phyloP scores from a whole-genome alignment of 2,329 filamentous ascomycete species.

The Penicillium sp. region DNA sequence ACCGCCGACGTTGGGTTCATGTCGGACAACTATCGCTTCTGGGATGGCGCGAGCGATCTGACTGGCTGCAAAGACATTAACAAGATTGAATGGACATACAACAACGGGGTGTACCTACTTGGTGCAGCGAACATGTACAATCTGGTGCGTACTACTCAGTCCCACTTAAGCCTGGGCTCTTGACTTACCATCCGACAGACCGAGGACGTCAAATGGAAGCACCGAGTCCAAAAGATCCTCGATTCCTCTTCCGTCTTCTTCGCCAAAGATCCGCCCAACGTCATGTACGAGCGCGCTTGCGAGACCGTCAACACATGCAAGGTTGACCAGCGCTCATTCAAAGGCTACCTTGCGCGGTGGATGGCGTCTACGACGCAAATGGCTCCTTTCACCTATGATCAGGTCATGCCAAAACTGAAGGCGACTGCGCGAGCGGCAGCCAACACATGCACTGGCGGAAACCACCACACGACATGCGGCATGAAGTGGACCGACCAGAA shows the following conservation, averaged over 20 bases:
- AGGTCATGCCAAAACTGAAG: slow-evolving; percentile 49
- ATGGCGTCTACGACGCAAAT: slow-evolving; percentile 53
- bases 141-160: slow-evolving; percentile 30
- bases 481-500: slow-evolving; percentile 37
- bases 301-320: slow-evolving; percentile 53
- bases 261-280: slow-evolving; percentile 36
- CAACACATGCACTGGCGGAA: slow-evolving; percentile 47
- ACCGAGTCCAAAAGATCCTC: slow-evolving; percentile 49
- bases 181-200: slow-evolving; percentile 24
- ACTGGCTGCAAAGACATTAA: slow-evolving; percentile 49
- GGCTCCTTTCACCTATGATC: slow-evolving; percentile 50
- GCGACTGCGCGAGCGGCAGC: slow-evolving; percentile 52
- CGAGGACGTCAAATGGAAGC: slow-evolving; percentile 48
- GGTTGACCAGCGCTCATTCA: slow-evolving; percentile 60
- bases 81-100: slow-evolving; percentile 54
- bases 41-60: slow-evolving; percentile 50
- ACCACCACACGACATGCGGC: slow-evolving; percentile 37
- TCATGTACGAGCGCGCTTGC: slow-evolving; percentile 57
- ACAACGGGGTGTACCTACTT: slow-evolving; percentile 50
- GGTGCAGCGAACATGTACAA: slow-evolving; percentile 56
- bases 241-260: slow-evolving; percentile 50
- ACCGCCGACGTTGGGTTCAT: slow-evolving; percentile 47
- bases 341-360: slow-evolving; percentile 60
- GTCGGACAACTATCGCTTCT: slow-evolving; percentile 47
- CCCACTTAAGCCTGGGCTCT: neutral